A percentile compares a stretch with the other conserved stretches of the same genome.
Conservation (phyloP, 2,329 filamentous ascomycete genomes). For the Talaromyces pinophilus region DNA sequence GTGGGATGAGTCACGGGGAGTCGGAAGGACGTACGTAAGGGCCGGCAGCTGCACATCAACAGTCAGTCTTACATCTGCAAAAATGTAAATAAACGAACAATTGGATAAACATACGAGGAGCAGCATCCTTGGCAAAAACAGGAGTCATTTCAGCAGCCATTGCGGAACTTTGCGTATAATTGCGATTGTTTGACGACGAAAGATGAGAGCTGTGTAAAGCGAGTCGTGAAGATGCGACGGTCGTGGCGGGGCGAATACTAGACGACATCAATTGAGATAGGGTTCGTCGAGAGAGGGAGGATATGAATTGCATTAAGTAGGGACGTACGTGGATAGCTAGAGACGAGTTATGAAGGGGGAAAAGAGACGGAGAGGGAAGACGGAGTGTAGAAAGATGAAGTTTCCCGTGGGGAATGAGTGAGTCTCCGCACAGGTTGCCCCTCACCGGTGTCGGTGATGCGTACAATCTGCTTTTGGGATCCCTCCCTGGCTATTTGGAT, state of each 20-base stretch:
- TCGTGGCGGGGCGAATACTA: slow-evolving; percentile 1
- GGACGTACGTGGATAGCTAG: neutral
- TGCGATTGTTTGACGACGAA: slow-evolving; percentile 4
- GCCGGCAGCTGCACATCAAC: slow-evolving; percentile 37
- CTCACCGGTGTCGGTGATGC: slow-evolving; percentile 16
- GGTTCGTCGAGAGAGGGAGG: neutral
- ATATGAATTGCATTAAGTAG: slow-evolving; percentile 1
- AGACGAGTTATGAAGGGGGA: too few relatives aligned
- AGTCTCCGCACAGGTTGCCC: slow-evolving; percentile 1
- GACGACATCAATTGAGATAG: slow-evolving; percentile 15
- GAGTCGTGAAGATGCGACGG: neutral
- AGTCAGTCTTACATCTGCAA: slow-evolving; percentile 8
- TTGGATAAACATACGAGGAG: slow-evolving; percentile 44
- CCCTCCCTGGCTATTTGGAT: neutral
- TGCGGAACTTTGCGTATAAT: slow-evolving; percentile 21
- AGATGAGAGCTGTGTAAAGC: slow-evolving; percentile 14
- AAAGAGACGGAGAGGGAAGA: neutral
- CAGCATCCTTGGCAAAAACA: slow-evolving; percentile 47
- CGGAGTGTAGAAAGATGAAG: neutral
- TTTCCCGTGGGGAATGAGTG: slow-evolving; percentile 20
- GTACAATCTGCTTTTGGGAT: neutral
- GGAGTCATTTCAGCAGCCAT: slow-evolving; percentile 43
- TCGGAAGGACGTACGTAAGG: slow-evolving; percentile 42
- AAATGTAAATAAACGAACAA: neutral
- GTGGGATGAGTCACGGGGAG: neutral